These are phyloP conservation scores for Russula foetens DNA, from an alignment of 768 basidiomycete species.

Conservation along the genomic window DNA sequence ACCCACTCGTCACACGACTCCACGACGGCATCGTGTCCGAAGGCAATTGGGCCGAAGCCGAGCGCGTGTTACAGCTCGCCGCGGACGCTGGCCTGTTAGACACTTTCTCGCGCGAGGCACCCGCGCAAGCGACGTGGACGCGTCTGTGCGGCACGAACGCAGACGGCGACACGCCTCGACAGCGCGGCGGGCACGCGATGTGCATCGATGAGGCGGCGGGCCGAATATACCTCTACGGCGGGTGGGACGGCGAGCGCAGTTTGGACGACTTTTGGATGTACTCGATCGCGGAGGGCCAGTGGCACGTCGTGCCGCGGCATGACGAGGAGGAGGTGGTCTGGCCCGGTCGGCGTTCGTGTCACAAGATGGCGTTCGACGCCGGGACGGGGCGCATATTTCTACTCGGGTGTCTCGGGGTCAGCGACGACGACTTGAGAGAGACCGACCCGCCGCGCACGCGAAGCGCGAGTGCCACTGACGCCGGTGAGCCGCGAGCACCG, in stretches of 20 bases:
- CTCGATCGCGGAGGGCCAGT: constrained; percentile 47
- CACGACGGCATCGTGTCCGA: constrained; percentile 56
- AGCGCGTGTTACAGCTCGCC: constrained; percentile 42
- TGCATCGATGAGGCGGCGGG: constrained; percentile 60
- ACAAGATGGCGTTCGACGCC: constrained; percentile 76
- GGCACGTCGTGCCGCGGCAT: constrained; percentile 50
- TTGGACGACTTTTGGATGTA: constrained; percentile 79
- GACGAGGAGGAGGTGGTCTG: constrained; percentile 53
- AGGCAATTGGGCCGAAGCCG: constrained; percentile 54
- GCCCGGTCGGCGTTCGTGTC: constrained; percentile 65
- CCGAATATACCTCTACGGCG: constrained; percentile 68
- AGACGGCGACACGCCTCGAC: constrained; percentile 55
- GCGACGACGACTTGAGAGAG: constrained; percentile 28
- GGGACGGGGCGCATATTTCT: constrained; percentile 64
- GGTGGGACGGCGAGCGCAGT: constrained; percentile 66
- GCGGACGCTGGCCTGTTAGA: constrained; percentile 55
- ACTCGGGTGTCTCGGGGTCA: constrained; percentile 58
- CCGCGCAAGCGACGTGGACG: constrained; percentile 55
- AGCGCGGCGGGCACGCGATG: constrained; percentile 77
- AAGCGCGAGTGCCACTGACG: background rate
- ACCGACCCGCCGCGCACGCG: background rate
- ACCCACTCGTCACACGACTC: constrained; percentile 59
- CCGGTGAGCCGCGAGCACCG: background rate
- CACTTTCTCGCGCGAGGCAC: constrained; percentile 46
- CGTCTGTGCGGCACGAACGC: constrained; percentile 51